Conservation (phyloP, 768 basidiomycete species). For the Udeniomyces megalosporus region DNA sequence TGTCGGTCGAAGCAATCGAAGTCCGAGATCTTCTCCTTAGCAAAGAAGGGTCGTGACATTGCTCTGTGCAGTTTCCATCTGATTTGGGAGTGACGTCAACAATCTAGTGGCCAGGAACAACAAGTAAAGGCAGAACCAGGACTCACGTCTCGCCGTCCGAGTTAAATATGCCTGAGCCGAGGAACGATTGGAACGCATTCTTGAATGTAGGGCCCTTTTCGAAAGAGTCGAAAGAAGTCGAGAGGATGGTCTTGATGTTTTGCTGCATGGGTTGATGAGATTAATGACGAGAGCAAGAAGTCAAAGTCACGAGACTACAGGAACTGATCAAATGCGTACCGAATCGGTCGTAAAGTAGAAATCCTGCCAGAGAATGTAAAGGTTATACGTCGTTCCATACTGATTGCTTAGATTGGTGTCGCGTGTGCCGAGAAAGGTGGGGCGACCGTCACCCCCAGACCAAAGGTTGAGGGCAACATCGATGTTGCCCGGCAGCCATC, state of each 20-base stretch:
- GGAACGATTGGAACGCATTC: slow-evolving; percentile 35
- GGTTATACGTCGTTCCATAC: slow-evolving; percentile 55
- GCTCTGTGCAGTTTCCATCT: slow-evolving; percentile 40
- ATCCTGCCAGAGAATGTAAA: slow-evolving; percentile 44
- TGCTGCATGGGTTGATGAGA: slow-evolving; percentile 32
- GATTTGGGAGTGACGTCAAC: not conserved
- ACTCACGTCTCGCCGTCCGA: slow-evolving; percentile 45
- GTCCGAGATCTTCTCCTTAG: slow-evolving; percentile 53
- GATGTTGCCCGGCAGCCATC: slow-evolving; percentile 47
- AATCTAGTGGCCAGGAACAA: not conserved
- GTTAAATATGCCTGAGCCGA: slow-evolving; percentile 65
- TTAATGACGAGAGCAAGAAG: not conserved
- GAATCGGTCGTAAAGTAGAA: slow-evolving; percentile 33
- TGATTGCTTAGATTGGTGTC: slow-evolving; percentile 48
- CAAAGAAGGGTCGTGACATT: slow-evolving; percentile 56
- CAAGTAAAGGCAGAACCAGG: too few relatives aligned
- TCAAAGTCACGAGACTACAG: not conserved
- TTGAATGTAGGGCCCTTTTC: slow-evolving; percentile 43
- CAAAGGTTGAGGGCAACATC: slow-evolving; percentile 47
- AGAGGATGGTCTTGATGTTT: slow-evolving; percentile 46
- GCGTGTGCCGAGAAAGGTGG: slow-evolving; percentile 45
- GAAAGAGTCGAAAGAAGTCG: slow-evolving; percentile 51
- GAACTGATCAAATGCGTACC: slow-evolving; percentile 33
- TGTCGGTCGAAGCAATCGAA: slow-evolving; percentile 52
- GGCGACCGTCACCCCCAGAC: slow-evolving; percentile 36